Evolutionary conservation across 306 rosid genomes (phyloP).

Genomic region (Vigna unguiculata): DNA sequence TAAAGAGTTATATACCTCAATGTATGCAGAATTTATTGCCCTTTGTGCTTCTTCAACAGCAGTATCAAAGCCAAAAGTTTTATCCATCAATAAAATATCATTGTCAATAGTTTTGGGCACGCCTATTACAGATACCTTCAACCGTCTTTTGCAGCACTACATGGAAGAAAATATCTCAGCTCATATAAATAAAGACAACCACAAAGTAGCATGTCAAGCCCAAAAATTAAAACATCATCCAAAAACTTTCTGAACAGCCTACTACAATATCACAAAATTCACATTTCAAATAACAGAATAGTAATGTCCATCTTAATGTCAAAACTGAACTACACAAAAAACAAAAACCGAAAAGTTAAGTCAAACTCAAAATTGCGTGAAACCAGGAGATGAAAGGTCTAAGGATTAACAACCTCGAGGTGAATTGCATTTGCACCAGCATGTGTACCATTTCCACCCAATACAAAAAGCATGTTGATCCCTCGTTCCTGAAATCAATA

Average conservation of each 20-base stretch:
- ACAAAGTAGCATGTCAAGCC: slow-evolving; percentile 11
- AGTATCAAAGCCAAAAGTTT: slow-evolving; percentile 98
- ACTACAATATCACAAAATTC: slow-evolving; percentile 14
- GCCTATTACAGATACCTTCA: slow-evolving; percentile 88
- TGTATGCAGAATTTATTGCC: slow-evolving; percentile 96
- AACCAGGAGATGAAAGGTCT: slow-evolving; percentile 27
- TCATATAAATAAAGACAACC: slow-evolving; percentile 6
- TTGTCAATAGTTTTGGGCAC: slow-evolving; percentile 98
- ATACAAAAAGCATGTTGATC: slow-evolving; percentile 94
- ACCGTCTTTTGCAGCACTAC: slow-evolving; percentile 77
- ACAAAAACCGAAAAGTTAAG: slow-evolving; percentile 16
- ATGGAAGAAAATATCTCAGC: slow-evolving; percentile 34
- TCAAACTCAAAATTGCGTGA: slow-evolving; percentile 2
- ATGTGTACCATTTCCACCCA: slow-evolving; percentile 99
- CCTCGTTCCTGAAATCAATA: slow-evolving; percentile 79
- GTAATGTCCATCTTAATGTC: not conserved
- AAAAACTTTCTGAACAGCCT: slow-evolving; percentile 30
- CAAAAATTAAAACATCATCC: slow-evolving; percentile 12
- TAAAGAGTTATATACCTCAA: slow-evolving; percentile 67
- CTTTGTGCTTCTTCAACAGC: slow-evolving; percentile 99
- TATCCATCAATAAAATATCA: slow-evolving; percentile 96
- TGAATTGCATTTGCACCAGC: slow-evolving; percentile 98
- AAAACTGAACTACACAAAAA: slow-evolving; percentile 15
- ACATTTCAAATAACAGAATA: not conserved
- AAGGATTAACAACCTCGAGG: slow-evolving; percentile 70